Percentiles rank a stretch among this genome's conserved stretches.
Conservation (phyloP, 441 rosid species). For the Adansonia rubrostipa region DNA sequence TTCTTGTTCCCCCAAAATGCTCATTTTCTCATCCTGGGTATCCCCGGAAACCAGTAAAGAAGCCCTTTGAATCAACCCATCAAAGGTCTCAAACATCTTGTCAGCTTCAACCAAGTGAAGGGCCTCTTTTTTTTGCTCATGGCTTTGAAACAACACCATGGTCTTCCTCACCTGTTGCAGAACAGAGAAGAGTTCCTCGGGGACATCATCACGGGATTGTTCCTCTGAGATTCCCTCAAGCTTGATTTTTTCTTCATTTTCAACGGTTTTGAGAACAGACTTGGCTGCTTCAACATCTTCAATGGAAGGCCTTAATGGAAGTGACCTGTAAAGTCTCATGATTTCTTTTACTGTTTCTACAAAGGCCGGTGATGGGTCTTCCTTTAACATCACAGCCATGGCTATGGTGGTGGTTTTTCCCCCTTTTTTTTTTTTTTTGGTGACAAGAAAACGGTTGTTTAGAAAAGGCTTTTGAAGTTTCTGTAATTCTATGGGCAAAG, state of each 20-base stretch:
- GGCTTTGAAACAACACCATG: slow-evolving; percentile 52
- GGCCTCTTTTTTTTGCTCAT: slow-evolving; percentile 61
- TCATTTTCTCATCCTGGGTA: slow-evolving; percentile 32
- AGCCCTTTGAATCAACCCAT: slow-evolving; percentile 58
- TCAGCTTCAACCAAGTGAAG: slow-evolving; percentile 52
- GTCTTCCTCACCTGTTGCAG: slow-evolving; percentile 45
- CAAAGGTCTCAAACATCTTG: slow-evolving; percentile 48
- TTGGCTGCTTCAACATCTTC: slow-evolving; percentile 67
- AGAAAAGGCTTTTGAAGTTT: too few relatives aligned
- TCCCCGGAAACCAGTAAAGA: slow-evolving; percentile 55
- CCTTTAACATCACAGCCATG: slow-evolving; percentile 34
- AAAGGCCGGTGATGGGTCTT: slow-evolving; percentile 46
- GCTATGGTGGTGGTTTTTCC: slow-evolving; percentile 25
- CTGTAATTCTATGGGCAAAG: too few relatives aligned
- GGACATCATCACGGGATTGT: slow-evolving; percentile 43
- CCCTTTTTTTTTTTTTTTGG: too few relatives aligned
- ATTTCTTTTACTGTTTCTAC: slow-evolving; percentile 55
- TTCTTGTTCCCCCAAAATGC: slow-evolving; percentile 29
- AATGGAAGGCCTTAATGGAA: slow-evolving; percentile 60
- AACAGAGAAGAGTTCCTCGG: slow-evolving; percentile 52
- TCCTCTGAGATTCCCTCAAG: slow-evolving; percentile 52
- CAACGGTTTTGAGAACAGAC: slow-evolving; percentile 47
- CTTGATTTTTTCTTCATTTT: slow-evolving; percentile 44
- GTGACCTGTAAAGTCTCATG: slow-evolving; percentile 55
- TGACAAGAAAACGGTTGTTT: too few relatives aligned